Base-by-base conservation (phyloP, 129 eudicot genomes). In the Helichrysum umbraculigerum region DNA sequence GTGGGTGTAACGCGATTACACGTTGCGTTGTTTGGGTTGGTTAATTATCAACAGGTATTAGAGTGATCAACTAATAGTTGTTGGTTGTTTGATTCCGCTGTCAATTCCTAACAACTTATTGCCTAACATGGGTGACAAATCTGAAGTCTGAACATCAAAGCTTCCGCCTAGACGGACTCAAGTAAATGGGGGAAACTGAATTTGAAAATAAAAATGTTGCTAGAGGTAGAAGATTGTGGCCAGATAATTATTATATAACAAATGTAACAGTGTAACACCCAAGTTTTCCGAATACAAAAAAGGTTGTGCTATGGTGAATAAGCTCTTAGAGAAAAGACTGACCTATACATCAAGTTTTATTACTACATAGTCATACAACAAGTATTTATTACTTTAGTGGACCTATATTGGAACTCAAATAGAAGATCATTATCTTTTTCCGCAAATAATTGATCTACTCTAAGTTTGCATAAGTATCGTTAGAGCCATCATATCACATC, bases 381-480 rank as follows among this genome's bases (percentile, higher is more conserved):
- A n/a, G 32, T 66, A 63, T 37, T 25, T 25, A 25, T 25, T 25
- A 17, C 70, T 30, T 42, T 10, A 28, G 78, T 74, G 44, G 52
- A 32, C 30, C 47, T 5, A 25, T 33, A 64, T 37, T 51, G 39
- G 20, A 19, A 76, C 73, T 22, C 51, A 33, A 30, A 50, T 12
- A 15, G 57, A 39, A 75, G 50, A 44, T 16, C 57, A 66, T 34
- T 20, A 54, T 66, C 42, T 34, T 52, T 66, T 56, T 33, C 66
- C 7, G 9, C 19, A 12, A 32, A 52, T 62, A 62, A 44, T 12
- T 35, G 41, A 56, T 56, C 41, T 39, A 39, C 28, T 66, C 58
- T 51, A 76, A 0, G 20, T 75, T 68, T 41, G 57, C 57, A 35
- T 50, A 25, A 51, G 21, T 54, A 25, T 57, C 67, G 12, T 11